Evolutionary conservation across 2,329 filamentous ascomycete species (phyloP), one percentile per base, ranked within the genome.

Genomic region (Chalaropsis ovoidea): DNA sequence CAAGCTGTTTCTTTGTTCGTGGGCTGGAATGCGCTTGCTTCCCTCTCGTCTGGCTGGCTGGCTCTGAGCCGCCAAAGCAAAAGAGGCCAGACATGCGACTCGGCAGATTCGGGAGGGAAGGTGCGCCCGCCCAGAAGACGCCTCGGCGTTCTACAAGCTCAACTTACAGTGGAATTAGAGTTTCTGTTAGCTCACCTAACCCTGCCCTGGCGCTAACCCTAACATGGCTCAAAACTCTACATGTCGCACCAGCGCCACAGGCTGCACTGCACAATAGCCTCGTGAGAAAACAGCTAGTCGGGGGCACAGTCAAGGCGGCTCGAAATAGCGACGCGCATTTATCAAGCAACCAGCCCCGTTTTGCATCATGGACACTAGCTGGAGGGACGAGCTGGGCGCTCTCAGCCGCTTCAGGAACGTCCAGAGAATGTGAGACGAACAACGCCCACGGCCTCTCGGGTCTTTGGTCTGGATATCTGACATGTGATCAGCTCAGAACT

Each of bases 401-500:
- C 42, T 67, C 3, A 60, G 65, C 6, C 63, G 66, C 39, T 67
- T 58, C 42, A 63, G 39, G 7, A 67, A 65, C 27, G 58, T 67
- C 49, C 17, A 61, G 19, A 60, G 27, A 54, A 67, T 67, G 66
- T 67, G 56, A 43, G 11, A 67, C 66, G 1, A 68, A 72, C 47
- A 69, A 69, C 35, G 60, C 69, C 7, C 64, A 65, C 15, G 52
- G 68, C 67, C 19, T 41, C 70, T 27, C 41, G 24, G 52, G 24
- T 49, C 5, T 43, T 19, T 4, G 27, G 13, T 35, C 24, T 22
- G 24, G 35, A n/a, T 43, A 42, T 60, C 63, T 64, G 52, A 64
- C 63, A 64, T 64, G 41, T 64, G 63, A 64, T 61, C 4, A 66
- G 69, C 22, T 68, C 71, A 3, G 68, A 69, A 49, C 54, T 64